A percentile compares a stretch with the other conserved stretches of the same genome.
phyloP scores from a whole-genome alignment of 192 early-diverging fungal species.

The Mortierella hygrophila region DNA sequence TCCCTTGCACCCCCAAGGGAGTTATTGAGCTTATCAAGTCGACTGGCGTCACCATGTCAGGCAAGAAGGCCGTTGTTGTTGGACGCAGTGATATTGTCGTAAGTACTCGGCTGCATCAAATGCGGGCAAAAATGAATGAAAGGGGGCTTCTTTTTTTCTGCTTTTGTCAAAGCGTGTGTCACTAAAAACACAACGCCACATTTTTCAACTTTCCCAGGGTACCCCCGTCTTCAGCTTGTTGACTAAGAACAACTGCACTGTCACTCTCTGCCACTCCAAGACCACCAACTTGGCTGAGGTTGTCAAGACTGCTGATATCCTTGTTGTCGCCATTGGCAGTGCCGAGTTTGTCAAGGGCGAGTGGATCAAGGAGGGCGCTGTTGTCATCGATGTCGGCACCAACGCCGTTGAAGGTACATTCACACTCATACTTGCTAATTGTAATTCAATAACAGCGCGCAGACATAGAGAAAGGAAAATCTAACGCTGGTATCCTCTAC shows the following conservation, averaged over 20 bases:
- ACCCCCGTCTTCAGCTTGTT: slow-evolving; percentile 90
- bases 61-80: slow-evolving; percentile 92
- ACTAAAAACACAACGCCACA: background rate
- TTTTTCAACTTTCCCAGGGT: slow-evolving; percentile 60
- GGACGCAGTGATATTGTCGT: slow-evolving; percentile 98
- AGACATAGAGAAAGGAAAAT: background rate
- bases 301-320: slow-evolving; percentile 85
- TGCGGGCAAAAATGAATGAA: background rate
- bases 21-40: slow-evolving; percentile 88
- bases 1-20: slow-evolving; percentile 98
- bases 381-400: slow-evolving; percentile 98
- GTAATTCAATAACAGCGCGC: background rate
- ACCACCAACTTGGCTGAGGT: slow-evolving; percentile 82
- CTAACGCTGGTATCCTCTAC: background rate
- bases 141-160: background rate
- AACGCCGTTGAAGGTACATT: slow-evolving; percentile 81
- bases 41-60: slow-evolving; percentile 75
- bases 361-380: slow-evolving; percentile 94
- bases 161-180: background rate
- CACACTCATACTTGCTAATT: background rate
- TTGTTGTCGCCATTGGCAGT: slow-evolving; percentile 91
- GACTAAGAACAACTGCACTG: slow-evolving; percentile 87
- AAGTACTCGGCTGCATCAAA: background rate
- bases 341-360: slow-evolving; percentile 87
- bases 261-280: slow-evolving; percentile 93